phyloP scores from a whole-genome alignment of 441 rosid species.

The Euphorbia celastroides region DNA sequence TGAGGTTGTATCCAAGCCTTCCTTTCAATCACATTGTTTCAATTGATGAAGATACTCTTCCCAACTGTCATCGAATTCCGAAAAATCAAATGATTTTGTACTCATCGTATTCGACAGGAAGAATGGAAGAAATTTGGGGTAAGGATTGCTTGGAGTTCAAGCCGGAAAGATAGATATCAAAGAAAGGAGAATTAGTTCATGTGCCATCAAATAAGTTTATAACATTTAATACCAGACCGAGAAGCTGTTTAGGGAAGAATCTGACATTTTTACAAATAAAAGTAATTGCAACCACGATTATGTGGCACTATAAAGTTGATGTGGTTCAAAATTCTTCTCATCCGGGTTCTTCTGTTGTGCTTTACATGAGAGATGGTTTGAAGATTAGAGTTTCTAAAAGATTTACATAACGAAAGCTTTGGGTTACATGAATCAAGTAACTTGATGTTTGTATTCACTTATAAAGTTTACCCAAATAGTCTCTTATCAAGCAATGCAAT shows the following conservation, averaged over 20 bases:
- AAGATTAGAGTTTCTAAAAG: slow-evolving; percentile 3
- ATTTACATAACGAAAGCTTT: neutral
- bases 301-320: neutral
- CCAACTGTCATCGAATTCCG: neutral
- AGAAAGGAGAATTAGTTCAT: slow-evolving; percentile 17
- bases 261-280: neutral
- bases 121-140: slow-evolving; percentile 32
- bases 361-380: neutral
- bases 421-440: too few species aligned
- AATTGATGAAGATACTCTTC: neutral
- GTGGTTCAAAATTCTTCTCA: neutral
- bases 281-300: neutral
- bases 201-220: slow-evolving; percentile 25
- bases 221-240: slow-evolving; percentile 29
- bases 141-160: slow-evolving; percentile 33
- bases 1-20: slow-evolving; percentile 1
- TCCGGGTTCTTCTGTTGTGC: neutral
- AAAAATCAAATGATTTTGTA: slow-evolving; percentile 15
- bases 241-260: slow-evolving; percentile 21
- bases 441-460: too few species aligned
- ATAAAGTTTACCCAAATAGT: too few species aligned
- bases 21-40: slow-evolving; percentile 5
- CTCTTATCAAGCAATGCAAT: too few species aligned
- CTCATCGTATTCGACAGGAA: slow-evolving; percentile 7
- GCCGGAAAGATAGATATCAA: slow-evolving; percentile 36